A percentile compares a stretch with the other conserved stretches of the same genome.
Conservation (phyloP, 2,329 filamentous ascomycete genomes). For the Didymella segeticola region DNA sequence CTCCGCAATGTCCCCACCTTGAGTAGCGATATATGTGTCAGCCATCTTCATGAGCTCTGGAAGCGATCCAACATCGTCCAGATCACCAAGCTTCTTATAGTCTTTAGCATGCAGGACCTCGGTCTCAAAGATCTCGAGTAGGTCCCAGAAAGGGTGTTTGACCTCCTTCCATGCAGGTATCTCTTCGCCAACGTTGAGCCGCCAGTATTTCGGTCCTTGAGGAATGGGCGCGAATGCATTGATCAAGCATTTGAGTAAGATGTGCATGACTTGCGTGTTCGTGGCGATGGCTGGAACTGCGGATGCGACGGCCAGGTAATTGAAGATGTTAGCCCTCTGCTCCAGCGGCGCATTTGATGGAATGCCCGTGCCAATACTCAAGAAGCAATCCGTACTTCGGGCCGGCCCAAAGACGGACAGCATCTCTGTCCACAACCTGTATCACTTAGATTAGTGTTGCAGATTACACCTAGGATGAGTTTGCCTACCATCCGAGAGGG, state of each 20-base stretch:
- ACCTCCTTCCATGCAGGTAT: constrained; percentile 2
- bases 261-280: constrained; percentile 1
- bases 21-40: not conserved
- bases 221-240: constrained; percentile 6
- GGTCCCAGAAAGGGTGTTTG: not conserved
- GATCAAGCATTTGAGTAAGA: constrained; percentile 4
- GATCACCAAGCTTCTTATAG: not conserved
- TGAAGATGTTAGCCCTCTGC: not conserved
- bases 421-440: constrained; percentile 16
- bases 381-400: constrained; percentile 12
- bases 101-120: not conserved
- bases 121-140: not conserved
- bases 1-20: not conserved
- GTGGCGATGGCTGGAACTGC: not conserved
- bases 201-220: not conserved
- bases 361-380: constrained; percentile 14
- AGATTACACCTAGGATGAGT: no score
- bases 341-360: constrained; percentile 1
- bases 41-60: not conserved
- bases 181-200: constrained; percentile 4
- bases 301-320: not conserved
- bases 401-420: constrained; percentile 4
- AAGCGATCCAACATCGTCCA: not conserved
- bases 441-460: not conserved
- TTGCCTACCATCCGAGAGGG: not conserved